Percentiles rank a stretch among this genome's conserved stretches.
These are phyloP conservation scores for Akanthomyces dipterigenus DNA, from an alignment of 2,329 filamentous ascomycete genomes.

Conservation along the genomic window DNA sequence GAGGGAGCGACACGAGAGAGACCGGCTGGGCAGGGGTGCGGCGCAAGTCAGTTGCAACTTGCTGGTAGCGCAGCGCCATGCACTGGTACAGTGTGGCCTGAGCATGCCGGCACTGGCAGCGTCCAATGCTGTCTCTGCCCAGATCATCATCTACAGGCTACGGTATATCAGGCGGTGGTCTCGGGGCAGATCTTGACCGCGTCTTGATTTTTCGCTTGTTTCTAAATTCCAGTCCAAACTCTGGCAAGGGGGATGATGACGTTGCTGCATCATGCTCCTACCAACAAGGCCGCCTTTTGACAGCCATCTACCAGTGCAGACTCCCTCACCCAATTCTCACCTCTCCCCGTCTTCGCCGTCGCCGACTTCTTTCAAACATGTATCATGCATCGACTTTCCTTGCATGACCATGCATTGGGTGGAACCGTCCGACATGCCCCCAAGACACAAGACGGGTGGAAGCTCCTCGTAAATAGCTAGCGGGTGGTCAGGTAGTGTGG, in stretches of 20 bases:
- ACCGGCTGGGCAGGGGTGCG: not conserved
- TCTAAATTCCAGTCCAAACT: not conserved
- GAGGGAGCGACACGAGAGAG: not conserved
- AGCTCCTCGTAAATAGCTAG: not conserved
- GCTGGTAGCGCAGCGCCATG: not conserved
- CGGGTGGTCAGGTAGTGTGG: not conserved
- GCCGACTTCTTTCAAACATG: no score
- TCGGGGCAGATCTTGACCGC: not conserved
- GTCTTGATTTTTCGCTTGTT: not conserved
- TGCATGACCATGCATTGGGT: not conserved
- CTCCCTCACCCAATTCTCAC: not conserved
- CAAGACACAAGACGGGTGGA: not conserved
- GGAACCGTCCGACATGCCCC: not conserved
- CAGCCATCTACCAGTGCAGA: not conserved
- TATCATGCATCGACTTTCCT: not conserved
- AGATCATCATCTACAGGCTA: no score
- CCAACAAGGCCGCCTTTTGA: not conserved
- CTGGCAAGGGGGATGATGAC: not conserved
- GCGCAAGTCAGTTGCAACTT: not conserved
- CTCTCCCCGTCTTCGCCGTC: not conserved
- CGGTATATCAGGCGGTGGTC: not conserved
- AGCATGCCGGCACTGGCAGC: not conserved
- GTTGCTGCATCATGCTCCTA: not conserved
- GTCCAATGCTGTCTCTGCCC: no score
- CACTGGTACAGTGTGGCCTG: slow-evolving; percentile 5